phyloP scores from a whole-genome alignment of 768 basidiomycete genomes.

The Xerocomellus dryophilus region DNA sequence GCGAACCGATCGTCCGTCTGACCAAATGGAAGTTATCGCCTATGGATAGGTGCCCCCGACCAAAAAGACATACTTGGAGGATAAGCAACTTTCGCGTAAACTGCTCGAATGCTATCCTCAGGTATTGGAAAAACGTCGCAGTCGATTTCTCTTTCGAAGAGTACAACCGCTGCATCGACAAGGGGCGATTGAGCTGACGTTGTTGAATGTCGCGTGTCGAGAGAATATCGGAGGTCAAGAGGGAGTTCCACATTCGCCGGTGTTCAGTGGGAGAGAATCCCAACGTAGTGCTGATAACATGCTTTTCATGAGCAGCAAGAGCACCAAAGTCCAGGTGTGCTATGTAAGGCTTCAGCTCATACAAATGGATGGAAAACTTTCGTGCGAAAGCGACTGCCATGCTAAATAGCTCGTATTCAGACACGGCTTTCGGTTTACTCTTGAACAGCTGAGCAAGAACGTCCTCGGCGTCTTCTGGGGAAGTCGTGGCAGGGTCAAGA shows the following conservation, averaged over 20 bases:
- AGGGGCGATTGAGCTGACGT: conserved; percentile 48
- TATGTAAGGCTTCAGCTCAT: conserved; percentile 39
- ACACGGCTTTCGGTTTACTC: conserved; percentile 49
- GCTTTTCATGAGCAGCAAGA: conserved; percentile 50
- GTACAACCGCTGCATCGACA: conserved; percentile 59
- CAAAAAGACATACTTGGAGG: conserved; percentile 44
- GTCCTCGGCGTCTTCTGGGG: conserved; percentile 38
- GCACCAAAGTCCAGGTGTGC: conserved; percentile 57
- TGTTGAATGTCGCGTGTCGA: conserved; percentile 48
- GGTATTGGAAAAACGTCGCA: conserved; percentile 58
- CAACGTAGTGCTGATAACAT: conserved; percentile 45
- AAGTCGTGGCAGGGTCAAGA: conserved; percentile 23
- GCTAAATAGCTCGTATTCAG: conserved; percentile 61
- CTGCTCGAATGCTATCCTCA: conserved; percentile 52
- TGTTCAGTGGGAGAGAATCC: conserved; percentile 40
- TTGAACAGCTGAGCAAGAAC: conserved; percentile 47
- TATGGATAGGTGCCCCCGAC: too few species aligned
- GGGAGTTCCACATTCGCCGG: conserved; percentile 60
- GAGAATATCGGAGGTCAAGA: conserved; percentile 59
- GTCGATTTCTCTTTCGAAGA: conserved; percentile 52
- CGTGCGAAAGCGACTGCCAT: conserved; percentile 46
- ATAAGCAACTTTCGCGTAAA: conserved; percentile 58
- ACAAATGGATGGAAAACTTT: conserved; percentile 41
- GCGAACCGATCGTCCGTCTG: conserved; percentile 63
- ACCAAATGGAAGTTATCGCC: not conserved